Evolutionary conservation across 495 filamentous ascomycete genomes (phyloP).

Genomic region (Neurospora africana): DNA sequence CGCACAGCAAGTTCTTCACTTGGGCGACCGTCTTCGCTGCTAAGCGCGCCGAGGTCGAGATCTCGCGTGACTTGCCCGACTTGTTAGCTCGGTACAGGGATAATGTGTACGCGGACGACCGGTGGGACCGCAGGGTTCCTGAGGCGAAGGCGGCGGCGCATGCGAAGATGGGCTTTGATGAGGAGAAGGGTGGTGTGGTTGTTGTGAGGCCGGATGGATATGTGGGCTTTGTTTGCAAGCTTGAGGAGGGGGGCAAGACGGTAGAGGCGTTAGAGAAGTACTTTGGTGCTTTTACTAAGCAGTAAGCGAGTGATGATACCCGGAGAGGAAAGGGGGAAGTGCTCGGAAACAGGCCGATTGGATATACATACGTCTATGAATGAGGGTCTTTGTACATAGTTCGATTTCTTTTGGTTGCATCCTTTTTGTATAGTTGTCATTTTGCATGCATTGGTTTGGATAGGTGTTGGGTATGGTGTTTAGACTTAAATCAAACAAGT

Average conservation of each 20-base stretch:
- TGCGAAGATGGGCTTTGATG: conserved; percentile 72
- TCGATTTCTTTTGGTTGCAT: not conserved
- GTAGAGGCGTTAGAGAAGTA: conserved; percentile 76
- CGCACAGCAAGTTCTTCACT: conserved; percentile 72
- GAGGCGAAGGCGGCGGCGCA: conserved; percentile 64
- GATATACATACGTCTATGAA: not conserved
- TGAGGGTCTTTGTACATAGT: not conserved
- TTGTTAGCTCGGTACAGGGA: conserved; percentile 64
- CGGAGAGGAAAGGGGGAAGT: not conserved
- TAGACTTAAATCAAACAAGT: not conserved
- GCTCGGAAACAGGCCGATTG: not conserved
- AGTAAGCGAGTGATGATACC: conserved; percentile 9
- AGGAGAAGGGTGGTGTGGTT: conserved; percentile 63
- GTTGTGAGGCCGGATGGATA: conserved; percentile 82
- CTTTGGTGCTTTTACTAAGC: conserved; percentile 57
- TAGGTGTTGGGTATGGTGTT: not conserved
- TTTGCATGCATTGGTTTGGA: not conserved
- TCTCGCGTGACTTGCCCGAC: conserved; percentile 53
- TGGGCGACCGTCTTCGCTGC: conserved; percentile 62
- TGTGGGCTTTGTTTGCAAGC: conserved; percentile 60
- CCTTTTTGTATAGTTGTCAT: not conserved
- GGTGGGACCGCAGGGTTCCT: conserved; percentile 60
- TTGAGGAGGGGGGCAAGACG: conserved; percentile 66
- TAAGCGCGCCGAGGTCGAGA: conserved; percentile 51
- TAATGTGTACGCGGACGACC: conserved; percentile 79